Conservation (phyloP, 2,329 filamentous ascomycete genomes). For the Pezicula rhizophila region DNA sequence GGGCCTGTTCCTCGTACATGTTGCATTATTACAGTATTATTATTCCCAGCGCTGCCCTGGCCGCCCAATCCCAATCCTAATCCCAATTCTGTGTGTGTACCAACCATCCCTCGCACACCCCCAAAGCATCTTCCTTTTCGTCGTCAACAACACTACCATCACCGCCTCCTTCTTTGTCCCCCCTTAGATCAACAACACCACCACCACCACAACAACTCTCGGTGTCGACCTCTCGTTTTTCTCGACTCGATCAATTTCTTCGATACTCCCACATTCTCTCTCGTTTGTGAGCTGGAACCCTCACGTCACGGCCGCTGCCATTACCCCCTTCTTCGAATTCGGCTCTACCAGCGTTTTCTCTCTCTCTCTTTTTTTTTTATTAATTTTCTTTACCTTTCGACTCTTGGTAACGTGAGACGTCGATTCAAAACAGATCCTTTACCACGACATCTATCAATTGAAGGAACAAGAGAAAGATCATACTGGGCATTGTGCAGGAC, state of each 20-base stretch:
- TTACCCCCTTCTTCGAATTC: slow-evolving; percentile 9
- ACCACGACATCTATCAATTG: neutral
- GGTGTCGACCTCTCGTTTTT: slow-evolving; percentile 9
- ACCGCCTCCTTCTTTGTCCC: neutral
- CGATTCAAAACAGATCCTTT: neutral
- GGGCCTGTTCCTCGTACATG: neutral
- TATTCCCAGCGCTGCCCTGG: neutral
- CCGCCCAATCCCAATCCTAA: neutral
- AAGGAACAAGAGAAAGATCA: neutral
- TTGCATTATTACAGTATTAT: too few species aligned
- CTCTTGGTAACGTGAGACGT: too few species aligned
- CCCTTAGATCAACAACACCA: neutral
- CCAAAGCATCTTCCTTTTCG: neutral
- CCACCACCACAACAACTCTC: neutral
- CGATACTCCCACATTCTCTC: slow-evolving; percentile 14
- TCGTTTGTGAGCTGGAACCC: slow-evolving; percentile 24
- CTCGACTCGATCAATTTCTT: slow-evolving; percentile 3
- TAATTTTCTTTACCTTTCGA: slow-evolving; percentile 2
- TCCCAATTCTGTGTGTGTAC: neutral
- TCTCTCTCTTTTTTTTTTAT: too few species aligned
- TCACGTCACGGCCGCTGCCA: slow-evolving; percentile 11
- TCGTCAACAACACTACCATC: neutral
- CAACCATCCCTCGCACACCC: neutral
- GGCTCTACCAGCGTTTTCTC: slow-evolving; percentile 6
- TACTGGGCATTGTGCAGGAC: slow-evolving; percentile 5